These are phyloP conservation scores for Mortierella sp. DNA, from an alignment of 371 early-diverging fungal species.

Conservation along the genomic window DNA sequence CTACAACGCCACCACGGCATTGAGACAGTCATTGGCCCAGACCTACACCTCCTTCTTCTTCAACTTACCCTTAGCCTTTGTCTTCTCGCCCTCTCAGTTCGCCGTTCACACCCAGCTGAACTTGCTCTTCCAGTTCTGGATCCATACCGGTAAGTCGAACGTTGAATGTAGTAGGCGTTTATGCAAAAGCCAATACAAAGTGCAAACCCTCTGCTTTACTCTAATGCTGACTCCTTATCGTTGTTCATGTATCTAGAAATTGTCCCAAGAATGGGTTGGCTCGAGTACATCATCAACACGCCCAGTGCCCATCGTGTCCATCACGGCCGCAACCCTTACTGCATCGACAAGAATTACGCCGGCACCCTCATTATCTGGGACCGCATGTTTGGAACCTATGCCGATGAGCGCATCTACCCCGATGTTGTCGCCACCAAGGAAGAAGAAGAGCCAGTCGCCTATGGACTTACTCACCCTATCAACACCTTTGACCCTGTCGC, in stretches of 20 bases:
- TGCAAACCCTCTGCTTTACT: neutral
- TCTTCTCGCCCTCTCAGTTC: conserved; percentile 64
- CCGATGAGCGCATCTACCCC: conserved; percentile 58
- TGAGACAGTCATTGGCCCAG: conserved; percentile 66
- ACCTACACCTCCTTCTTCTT: conserved; percentile 60
- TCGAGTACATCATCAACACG: conserved; percentile 72
- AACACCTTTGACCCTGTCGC: conserved; percentile 68
- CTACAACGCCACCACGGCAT: conserved; percentile 69
- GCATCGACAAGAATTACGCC: conserved; percentile 73
- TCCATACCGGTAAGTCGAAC: conserved; percentile 40
- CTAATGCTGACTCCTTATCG: neutral
- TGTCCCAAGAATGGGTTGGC: conserved; percentile 63
- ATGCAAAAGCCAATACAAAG: neutral
- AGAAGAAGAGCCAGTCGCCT: conserved; percentile 64
- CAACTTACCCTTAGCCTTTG: conserved; percentile 59
- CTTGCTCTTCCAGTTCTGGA: conserved; percentile 68
- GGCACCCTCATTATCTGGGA: conserved; percentile 74
- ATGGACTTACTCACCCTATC: conserved; percentile 70
- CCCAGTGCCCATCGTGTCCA: conserved; percentile 71
- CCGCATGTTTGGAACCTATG: conserved; percentile 70
- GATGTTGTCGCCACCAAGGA: conserved; percentile 41
- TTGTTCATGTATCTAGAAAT: conserved; percentile 32
- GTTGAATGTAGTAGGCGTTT: neutral
- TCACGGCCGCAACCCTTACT: conserved; percentile 72
- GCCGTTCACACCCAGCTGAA: conserved; percentile 66